Conservation (phyloP, 176 grass and related monocot genomes). For the Avena atlantica region DNA sequence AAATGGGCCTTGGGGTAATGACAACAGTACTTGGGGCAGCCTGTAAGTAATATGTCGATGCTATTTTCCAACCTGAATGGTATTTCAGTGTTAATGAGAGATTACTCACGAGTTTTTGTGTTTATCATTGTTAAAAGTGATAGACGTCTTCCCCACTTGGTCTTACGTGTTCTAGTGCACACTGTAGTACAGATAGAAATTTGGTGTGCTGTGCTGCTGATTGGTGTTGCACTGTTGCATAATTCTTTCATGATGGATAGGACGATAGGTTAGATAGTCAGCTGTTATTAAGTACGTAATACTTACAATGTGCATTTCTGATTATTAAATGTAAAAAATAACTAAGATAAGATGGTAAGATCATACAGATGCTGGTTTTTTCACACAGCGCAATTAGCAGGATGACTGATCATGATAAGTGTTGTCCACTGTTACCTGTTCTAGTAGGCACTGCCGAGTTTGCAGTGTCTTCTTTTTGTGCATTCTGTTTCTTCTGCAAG, state of each 20-base stretch:
- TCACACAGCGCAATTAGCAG: not conserved
- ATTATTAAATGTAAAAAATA: no score
- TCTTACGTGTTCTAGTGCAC: not conserved
- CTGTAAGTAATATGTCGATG: not conserved
- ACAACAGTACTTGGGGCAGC: not conserved
- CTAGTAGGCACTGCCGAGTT: not conserved
- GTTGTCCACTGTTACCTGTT: not conserved
- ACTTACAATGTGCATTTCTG: not conserved
- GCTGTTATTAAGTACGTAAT: not conserved
- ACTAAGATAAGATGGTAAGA: not conserved
- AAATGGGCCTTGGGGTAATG: not conserved
- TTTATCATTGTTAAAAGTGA: not conserved
- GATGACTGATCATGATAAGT: not conserved
- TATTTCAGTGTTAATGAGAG: not conserved
- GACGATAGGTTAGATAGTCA: not conserved
- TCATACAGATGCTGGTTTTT: not conserved
- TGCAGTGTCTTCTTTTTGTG: not conserved
- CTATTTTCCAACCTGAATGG: conserved; percentile 16
- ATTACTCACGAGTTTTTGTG: conserved; percentile 18
- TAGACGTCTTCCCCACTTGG: not conserved
- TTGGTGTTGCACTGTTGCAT: not conserved
- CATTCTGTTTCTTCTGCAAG: not conserved
- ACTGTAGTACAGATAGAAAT: not conserved
- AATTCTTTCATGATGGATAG: not conserved
- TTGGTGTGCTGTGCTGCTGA: conserved; percentile 1